These are phyloP conservation scores for Colletotrichum spinosum DNA, from an alignment of 2,329 filamentous ascomycete genomes.

Conservation along the genomic window DNA sequence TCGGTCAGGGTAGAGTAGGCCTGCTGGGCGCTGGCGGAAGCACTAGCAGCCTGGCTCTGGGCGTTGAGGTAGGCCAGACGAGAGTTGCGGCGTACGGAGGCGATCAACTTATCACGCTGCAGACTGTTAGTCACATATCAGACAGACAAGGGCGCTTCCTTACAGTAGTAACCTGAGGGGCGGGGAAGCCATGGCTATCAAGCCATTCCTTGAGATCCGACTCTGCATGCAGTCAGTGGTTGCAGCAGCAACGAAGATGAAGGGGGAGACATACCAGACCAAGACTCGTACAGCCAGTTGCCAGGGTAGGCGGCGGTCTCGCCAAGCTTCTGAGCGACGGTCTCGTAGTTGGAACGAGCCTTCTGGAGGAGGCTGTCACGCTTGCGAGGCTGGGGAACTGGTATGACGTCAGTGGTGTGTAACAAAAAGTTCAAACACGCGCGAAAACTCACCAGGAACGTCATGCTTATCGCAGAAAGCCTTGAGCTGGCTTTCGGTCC, in stretches of 20 bases:
- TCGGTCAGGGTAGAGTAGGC: conserved; percentile 84
- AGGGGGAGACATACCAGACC: conserved; percentile 65
- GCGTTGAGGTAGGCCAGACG: conserved; percentile 79
- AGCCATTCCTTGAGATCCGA: conserved; percentile 96
- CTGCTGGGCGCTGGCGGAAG: conserved; percentile 73
- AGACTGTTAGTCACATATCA: conserved; percentile 27
- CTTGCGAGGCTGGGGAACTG: conserved; percentile 85
- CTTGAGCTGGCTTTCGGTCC: conserved; percentile 94
- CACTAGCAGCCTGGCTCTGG: conserved; percentile 70
- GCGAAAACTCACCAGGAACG: conserved; percentile 71
- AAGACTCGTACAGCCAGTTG: conserved; percentile 91
- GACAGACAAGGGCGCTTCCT: conserved; percentile 27
- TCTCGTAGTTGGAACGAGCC: conserved; percentile 84
- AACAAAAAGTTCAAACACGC: neutral
- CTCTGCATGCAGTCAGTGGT: conserved; percentile 55
- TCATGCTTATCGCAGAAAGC: conserved; percentile 89
- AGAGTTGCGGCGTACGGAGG: conserved; percentile 90
- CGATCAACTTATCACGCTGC: conserved; percentile 86
- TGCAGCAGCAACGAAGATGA: neutral
- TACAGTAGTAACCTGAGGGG: conserved; percentile 80
- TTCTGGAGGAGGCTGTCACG: conserved; percentile 85
- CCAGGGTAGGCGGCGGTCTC: conserved; percentile 90
- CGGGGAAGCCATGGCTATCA: conserved; percentile 86
- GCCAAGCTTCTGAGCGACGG: conserved; percentile 77
- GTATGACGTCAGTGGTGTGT: conserved; percentile 5